Base-by-base conservation (phyloP, 1,284 basidiomycete genomes). In the Ustilago cynodontis region DNA sequence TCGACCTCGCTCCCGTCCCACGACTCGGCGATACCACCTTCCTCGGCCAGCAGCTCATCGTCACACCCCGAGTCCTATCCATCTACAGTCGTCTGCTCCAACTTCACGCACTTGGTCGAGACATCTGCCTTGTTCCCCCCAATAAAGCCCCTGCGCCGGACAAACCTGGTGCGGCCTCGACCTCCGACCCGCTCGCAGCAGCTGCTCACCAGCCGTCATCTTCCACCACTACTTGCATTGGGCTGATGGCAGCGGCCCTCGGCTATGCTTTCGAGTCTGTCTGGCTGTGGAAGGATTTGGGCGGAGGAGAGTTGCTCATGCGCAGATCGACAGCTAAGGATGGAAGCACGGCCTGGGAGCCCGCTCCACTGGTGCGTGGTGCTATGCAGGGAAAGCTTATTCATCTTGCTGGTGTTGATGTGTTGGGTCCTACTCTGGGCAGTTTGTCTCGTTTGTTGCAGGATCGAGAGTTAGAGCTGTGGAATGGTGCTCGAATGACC, bases 251-350 rank as follows among this genome's bases (percentile, higher is more conserved):
- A 11, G 51, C 78, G 7, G 59, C 86, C 9, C 74, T 87, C 14
- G 86, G 86, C 1, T 87, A 87, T 63, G 79, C 77, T 9, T 76
- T 85, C 41, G 86, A 87, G 60, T 77, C 82, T 3, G 66, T 87
- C 1, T 86, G 86, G 79, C 77, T 87, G 2, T 86, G 83, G 78
- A 87, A 87, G 59, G 86, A 87, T 49, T 60, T 87, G 0, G 77
- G 81, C 14, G 86, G 86, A 10, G 77, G 80, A 13, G 86, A 87
- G 73, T 74, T 87, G 13, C 49, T 85, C 20, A 84, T 84, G 81
- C 75, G 84, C n/a, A 71, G 83, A 7, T 76, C 78, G 9, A 86
- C 84, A 2, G 77, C 77, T 6, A 68, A 73, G 22, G 83, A 85
- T 28, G 84, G 84, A 7, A 71, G 73, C 35, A 86, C 84, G 1